Conservation (phyloP, 148 eudicot species). For the Salicornia ramosissima region DNA sequence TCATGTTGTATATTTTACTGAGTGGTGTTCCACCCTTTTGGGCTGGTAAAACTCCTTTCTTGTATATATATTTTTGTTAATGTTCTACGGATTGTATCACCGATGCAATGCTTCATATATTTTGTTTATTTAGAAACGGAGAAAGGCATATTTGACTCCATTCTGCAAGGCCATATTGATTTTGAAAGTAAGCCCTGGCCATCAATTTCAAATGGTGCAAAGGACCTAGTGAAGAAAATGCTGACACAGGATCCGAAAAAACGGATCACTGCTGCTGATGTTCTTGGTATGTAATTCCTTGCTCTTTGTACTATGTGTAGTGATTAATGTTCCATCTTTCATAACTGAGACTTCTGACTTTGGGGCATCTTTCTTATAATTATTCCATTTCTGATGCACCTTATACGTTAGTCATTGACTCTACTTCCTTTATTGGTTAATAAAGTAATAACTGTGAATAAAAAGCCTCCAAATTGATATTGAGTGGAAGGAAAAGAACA, state of each 20-base stretch:
- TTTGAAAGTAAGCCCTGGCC: constrained; percentile 86
- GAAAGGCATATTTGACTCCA: constrained; percentile 81
- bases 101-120: neutral
- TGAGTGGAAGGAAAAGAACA: neutral
- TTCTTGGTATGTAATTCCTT: constrained; percentile 56
- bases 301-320: neutral
- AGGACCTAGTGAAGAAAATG: constrained; percentile 79
- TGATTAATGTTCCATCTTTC: neutral
- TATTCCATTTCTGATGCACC: neutral
- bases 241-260: constrained; percentile 73
- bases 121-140: constrained; percentile 54
- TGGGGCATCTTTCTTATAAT: neutral
- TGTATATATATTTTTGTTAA: neutral
- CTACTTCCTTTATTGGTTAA: neutral
- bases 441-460: neutral
- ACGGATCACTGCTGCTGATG: constrained; percentile 80
- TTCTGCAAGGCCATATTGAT: constrained; percentile 70
- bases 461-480: neutral
- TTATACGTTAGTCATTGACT: neutral
- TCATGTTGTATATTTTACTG: constrained; percentile 81
- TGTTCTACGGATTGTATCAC: neutral
- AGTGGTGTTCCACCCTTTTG: constrained; percentile 97
- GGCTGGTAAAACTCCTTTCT: constrained; percentile 57
- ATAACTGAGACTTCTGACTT: neutral
- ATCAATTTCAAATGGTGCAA: constrained; percentile 75